Evolutionary conservation across 306 rosid species (phyloP), one percentile per base, ranked within the genome.

Genomic region (Ceratonia siliqua): DNA sequence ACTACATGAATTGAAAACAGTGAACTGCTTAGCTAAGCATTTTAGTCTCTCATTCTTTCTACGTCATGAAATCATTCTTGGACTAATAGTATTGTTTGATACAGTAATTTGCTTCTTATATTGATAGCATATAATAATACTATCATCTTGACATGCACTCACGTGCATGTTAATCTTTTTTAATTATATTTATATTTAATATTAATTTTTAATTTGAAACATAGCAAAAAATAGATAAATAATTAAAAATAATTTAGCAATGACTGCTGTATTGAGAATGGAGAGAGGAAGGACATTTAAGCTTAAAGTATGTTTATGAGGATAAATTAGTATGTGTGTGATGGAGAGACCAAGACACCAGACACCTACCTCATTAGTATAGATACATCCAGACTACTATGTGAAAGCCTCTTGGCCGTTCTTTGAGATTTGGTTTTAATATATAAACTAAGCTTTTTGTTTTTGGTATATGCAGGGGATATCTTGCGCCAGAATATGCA

Each of bases 401-500:
- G 21, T 35, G 68, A 32, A 35, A 17, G 43, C 15, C 68, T 20
- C 49, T 62, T 38, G 41, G 70, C 36, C 27, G 13, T 81, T 69
- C 32, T 56, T n/a, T 17, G 22, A 62, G 11, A 73, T 61, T 24
- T 73, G 50, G 55, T 35, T 21, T 62, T 25, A 42, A 57, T 43
- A 28, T 77, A 10, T 41, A 30, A 66, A 58, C 43, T 11, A 12
- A n/a, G 10, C 14, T 56, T 55, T 38, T 30, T 70, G 63, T 32
- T 75, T 33, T 39, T 70, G 72, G 61, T 68, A 38, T 49, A 32
- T 78, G 78, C 86, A 91, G 98, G 59, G 97, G 98, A 78, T 94
- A 91, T 82, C 87, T 94, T 52, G 98, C 94, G 9, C 98, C 98
- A 5, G 97, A 91, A 69, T 94, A 94, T 82, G 97, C 97, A 61